Evolutionary conservation across 306 rosid species (phyloP).

Genomic region (Acacia melanoxylon): DNA sequence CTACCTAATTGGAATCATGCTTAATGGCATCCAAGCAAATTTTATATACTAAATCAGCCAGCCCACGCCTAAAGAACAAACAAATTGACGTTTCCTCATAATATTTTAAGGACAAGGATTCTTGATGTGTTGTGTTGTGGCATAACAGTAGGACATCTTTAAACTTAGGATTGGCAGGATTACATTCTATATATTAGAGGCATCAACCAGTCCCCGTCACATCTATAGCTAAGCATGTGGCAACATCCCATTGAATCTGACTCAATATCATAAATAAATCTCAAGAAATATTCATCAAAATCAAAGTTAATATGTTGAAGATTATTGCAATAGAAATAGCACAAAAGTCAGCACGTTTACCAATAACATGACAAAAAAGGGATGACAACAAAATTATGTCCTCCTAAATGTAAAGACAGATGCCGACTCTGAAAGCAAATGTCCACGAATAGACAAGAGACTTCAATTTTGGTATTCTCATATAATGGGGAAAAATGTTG

Average conservation of each 20-base stretch:
- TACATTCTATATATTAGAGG: background rate
- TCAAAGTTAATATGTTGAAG: background rate
- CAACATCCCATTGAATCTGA: background rate
- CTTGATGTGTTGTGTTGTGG: background rate
- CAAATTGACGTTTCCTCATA: conserved; percentile 27
- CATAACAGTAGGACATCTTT: background rate
- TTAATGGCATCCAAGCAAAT: conserved; percentile 18
- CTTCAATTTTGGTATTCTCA: background rate
- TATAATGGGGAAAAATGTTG: background rate
- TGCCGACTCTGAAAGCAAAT: background rate
- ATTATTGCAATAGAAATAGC: conserved; percentile 7
- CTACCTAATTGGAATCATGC: conserved; percentile 2
- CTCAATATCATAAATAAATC: background rate
- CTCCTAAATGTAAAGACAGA: conserved; percentile 18
- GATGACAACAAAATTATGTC: conserved; percentile 15
- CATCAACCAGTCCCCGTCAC: background rate
- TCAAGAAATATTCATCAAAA: background rate
- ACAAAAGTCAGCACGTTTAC: conserved; percentile 5
- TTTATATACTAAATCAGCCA: conserved; percentile 36
- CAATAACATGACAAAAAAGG: background rate
- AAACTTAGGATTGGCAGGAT: background rate
- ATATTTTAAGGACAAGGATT: conserved; percentile 20
- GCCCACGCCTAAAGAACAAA: conserved; percentile 31
- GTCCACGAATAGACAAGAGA: background rate
- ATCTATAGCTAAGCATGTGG: conserved; percentile 18